Evolutionary conservation across 768 basidiomycete genomes (phyloP), one percentile per base, ranked within the genome.

Genomic region (Clitopilus passeckerianus): DNA sequence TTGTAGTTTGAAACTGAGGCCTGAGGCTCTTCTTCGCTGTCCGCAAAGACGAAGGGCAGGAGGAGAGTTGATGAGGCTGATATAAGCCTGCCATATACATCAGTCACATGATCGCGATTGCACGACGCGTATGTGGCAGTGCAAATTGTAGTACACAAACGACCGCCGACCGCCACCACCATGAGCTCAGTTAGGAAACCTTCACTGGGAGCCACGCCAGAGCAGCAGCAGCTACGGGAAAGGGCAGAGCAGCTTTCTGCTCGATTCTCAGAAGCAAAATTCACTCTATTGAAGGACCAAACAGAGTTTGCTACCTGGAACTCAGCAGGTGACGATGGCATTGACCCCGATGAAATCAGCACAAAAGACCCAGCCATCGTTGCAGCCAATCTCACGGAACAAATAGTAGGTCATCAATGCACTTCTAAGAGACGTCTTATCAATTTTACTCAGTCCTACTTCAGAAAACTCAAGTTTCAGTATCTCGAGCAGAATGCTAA

Each of bases 401-500:
- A 89, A 60, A 77, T 81, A 35, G 89, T 88, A 57, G n/a, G 86
- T 67, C 5, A 6, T 12, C 8, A 59, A 15, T 4, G 1, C 34
- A 12, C 56, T 14, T 16, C 20, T 23, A 55, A 6, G 43, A 37
- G 15, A 53, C 27, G 34, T 4, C 14, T 23, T 27, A 10, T 24
- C 27, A 9, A 34, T 56, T 18, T 15, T 61, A 37, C 8, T 33
- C 56, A 91, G 90, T 77, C 85, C 6, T 90, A 86, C 64, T 75
- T 93, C 18, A 80, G 87, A 22, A 91, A 91, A 65, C 83, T 95
- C 24, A 95, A 95, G 72, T 93, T 92, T 67, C 89, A 91, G 63
- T 94, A 93, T 68, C 75, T 94, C 16, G 92, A 96, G 66, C 91
- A 93, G 70, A 91, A 93, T 64, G 91, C 94, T 2, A 96, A 95